Evolutionary conservation across 805 yeast genomes (phyloP).

Genomic region (Saccharomycopsis sp.): DNA sequence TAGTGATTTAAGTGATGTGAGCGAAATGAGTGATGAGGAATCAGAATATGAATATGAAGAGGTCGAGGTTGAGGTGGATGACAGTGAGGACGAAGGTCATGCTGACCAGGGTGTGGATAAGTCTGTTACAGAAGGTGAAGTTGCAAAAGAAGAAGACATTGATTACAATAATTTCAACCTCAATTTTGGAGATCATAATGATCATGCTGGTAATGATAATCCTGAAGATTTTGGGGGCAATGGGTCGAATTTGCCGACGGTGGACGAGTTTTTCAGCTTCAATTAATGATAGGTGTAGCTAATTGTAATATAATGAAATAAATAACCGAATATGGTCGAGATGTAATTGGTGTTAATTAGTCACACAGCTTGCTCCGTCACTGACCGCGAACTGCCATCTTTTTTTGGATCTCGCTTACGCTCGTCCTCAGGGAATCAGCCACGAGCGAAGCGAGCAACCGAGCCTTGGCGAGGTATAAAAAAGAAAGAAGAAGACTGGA

Average conservation of each 20-base stretch:
- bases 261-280: conserved; percentile 1
- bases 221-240: neutral
- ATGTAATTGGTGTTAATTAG: too few relatives aligned
- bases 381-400: too few relatives aligned
- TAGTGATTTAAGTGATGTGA: conserved; percentile 39
- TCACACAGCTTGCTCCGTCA: too few relatives aligned
- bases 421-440: too few relatives aligned
- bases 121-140: neutral
- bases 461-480: too few relatives aligned
- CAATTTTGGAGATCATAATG: neutral
- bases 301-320: neutral
- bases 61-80: neutral
- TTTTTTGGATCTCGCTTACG: too few relatives aligned
- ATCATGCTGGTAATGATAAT: neutral
- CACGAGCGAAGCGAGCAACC: too few relatives aligned
- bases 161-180: neutral
- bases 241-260: neutral
- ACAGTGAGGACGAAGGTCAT: neutral
- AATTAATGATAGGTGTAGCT: neutral
- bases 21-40: neutral
- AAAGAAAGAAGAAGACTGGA: too few relatives aligned
- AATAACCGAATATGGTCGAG: too few relatives aligned
- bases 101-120: neutral
- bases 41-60: neutral
- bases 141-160: neutral